Base-by-base conservation (phyloP, 441 rosid genomes). In the Syzygium syzygioides region DNA sequence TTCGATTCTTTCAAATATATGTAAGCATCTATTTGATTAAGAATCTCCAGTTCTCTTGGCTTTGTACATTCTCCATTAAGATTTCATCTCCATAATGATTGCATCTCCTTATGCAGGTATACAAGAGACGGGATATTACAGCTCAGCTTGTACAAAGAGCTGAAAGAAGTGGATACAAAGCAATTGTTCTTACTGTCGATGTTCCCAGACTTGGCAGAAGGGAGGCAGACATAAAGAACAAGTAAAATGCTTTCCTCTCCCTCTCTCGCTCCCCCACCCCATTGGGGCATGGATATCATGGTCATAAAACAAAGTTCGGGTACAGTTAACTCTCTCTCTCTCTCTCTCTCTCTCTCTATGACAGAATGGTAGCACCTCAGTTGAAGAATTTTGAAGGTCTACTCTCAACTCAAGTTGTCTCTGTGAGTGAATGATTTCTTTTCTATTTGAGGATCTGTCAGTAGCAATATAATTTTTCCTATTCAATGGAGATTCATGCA, bases 171-270 rank as follows among this genome's bases (percentile, higher is more conserved):
- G 98, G 98, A 83, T 96, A 90, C 90, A 95, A 93, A 92, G 99
- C 98, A 84, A 94, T 96, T 87, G 96, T 97, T 87, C 89, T 97
- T 23, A 96, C 98, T 45, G 98, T 93, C 60, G 98, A 97, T 95
- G 90, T 89, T 92, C 98, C 98, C 59, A 94, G 92, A 91, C 94
- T 97, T 71, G 99, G 99, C 68, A 91, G 95, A 89, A 95, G 99
- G 90, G 98, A 97, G 90, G 95, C 96, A 25, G 98, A 96, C 93
- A 97, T 97, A 56, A 97, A 93, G 94, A 97, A 97, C 93, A 96
- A 91, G 98, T 96, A 85, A 91, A 59, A 89, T 57, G 80, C 66
- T 88, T 76, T 83, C 86, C 26, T 57, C 55, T 57, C 83, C 57
- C 79, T 88, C n/a, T 79, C 79, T 56, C 14, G 45, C 30, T 86